Evolutionary conservation across 306 rosid genomes (phyloP).

Genomic region (Malus sylvestris): DNA sequence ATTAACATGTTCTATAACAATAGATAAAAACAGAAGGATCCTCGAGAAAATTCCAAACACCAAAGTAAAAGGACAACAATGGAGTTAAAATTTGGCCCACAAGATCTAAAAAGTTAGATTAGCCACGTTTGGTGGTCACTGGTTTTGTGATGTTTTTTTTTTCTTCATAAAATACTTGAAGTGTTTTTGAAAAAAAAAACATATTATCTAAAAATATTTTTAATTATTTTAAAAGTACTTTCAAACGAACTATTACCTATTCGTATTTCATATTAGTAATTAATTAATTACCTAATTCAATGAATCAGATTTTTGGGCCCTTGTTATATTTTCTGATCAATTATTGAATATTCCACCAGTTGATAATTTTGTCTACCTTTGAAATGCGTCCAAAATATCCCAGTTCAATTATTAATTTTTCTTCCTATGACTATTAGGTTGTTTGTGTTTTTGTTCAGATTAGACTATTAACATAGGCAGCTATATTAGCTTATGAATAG

Average conservation of each 20-base stretch:
- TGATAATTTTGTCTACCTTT: conserved; percentile 33
- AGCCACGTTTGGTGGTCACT: conserved; percentile 29
- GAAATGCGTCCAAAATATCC: conserved; percentile 13
- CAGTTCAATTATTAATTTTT: conserved; percentile 32
- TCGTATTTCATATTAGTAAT: conserved; percentile 23
- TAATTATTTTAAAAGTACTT: no score
- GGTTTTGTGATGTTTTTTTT: neutral
- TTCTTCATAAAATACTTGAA: no score
- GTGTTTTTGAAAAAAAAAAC: no score
- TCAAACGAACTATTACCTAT: neutral
- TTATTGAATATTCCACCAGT: conserved; percentile 11
- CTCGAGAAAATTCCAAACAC: conserved; percentile 23
- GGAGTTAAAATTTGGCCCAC: conserved; percentile 26
- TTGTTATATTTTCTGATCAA: conserved; percentile 11
- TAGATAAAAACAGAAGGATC: conserved; percentile 10
- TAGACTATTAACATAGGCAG: neutral
- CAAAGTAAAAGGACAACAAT: conserved; percentile 20
- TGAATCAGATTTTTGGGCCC: conserved; percentile 28
- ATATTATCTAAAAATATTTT: no score
- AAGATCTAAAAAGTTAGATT: conserved; percentile 26
- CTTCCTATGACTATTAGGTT: neutral
- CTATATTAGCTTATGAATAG: neutral
- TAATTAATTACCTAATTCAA: conserved; percentile 10
- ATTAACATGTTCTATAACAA: neutral
- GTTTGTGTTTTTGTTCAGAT: neutral